Conservation (phyloP, 768 basidiomycete genomes). For the Russula dissimulans region DNA sequence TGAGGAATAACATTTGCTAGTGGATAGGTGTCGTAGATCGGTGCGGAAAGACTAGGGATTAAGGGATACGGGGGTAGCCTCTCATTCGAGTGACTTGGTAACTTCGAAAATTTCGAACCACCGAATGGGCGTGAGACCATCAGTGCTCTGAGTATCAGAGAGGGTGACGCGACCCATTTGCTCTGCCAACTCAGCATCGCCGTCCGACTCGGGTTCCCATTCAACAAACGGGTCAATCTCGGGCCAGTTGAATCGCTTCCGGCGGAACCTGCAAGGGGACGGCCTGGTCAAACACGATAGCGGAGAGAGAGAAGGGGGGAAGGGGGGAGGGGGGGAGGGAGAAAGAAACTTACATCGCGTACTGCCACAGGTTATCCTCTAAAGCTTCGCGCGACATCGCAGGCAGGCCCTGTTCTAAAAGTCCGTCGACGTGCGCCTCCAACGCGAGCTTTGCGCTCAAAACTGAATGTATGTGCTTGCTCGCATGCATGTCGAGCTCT, state of each 20-base stretch:
- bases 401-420: slow-evolving; percentile 21
- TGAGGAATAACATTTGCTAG: not conserved
- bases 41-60: not conserved
- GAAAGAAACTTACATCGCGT: slow-evolving; percentile 46
- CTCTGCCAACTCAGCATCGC: not conserved
- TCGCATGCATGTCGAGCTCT: slow-evolving; percentile 70
- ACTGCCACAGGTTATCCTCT: slow-evolving; percentile 42
- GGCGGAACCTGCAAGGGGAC: slow-evolving; percentile 43
- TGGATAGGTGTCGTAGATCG: not conserved
- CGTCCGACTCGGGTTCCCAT: not conserved
- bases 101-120: slow-evolving; percentile 16
- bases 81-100: not conserved
- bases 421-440: slow-evolving; percentile 36
- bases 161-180: not conserved
- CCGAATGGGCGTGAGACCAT: slow-evolving; percentile 17
- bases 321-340: too few relatives aligned
- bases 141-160: slow-evolving; percentile 1
- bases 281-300: not conserved
- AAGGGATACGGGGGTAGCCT: not conserved
- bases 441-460: slow-evolving; percentile 56
- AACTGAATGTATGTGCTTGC: slow-evolving; percentile 56
- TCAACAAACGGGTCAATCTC: slow-evolving; percentile 13
- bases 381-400: slow-evolving; percentile 26
- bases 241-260: slow-evolving; percentile 63
- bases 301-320: not conserved